Evolutionary conservation across 2,329 filamentous ascomycete genomes (phyloP).

Genomic region (Verticillium alfalfae): DNA sequence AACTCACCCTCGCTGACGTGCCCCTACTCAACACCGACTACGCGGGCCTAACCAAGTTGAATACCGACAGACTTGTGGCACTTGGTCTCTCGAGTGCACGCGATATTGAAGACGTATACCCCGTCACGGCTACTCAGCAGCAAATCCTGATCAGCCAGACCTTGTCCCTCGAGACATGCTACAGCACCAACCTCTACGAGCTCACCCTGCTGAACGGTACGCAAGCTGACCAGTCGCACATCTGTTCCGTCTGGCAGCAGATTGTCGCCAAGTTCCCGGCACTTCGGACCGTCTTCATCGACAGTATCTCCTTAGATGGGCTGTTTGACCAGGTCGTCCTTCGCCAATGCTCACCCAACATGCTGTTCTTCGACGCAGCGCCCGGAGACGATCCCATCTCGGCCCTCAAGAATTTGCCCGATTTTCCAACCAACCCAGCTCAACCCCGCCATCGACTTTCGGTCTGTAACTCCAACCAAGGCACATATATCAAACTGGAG

Average conservation of each 20-base stretch:
- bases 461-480: constrained; percentile 37
- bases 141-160: constrained; percentile 42
- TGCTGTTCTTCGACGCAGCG: constrained; percentile 46
- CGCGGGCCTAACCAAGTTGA: constrained; percentile 37
- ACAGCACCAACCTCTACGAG: constrained; percentile 42
- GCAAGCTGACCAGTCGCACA: constrained; percentile 32
- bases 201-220: constrained; percentile 30
- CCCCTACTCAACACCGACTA: constrained; percentile 42
- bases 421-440: constrained; percentile 25
- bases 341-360: constrained; percentile 39
- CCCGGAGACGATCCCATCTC: constrained; percentile 29
- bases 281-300: constrained; percentile 45
- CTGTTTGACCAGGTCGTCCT: constrained; percentile 46
- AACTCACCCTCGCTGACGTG: constrained; percentile 44
- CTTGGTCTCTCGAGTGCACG: constrained; percentile 32
- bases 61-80: constrained; percentile 31
- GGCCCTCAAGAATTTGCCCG: constrained; percentile 34
- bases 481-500: constrained; percentile 43
- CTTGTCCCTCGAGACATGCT: constrained; percentile 31
- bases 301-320: constrained; percentile 40
- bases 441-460: constrained; percentile 45
- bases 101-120: constrained; percentile 44
- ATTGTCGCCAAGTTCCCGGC: constrained; percentile 39
- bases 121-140: constrained; percentile 42
- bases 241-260: constrained; percentile 45